Percentiles rank a stretch among this genome's conserved stretches.
Conservation (phyloP, 768 basidiomycete species). For the Macrolepiota dolichaula region DNA sequence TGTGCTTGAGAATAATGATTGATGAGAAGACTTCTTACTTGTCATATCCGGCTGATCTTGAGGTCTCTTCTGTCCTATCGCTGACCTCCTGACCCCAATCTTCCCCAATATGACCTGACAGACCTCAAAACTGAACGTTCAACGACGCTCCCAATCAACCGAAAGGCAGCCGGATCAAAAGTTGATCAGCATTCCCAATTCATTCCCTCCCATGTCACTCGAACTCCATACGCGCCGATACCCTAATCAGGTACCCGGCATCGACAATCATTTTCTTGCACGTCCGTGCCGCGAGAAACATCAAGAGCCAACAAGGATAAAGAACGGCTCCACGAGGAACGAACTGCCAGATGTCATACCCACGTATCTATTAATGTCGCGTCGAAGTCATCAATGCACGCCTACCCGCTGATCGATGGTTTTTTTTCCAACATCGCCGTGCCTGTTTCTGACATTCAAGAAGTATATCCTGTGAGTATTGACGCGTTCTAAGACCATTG, state of each 20-base stretch:
- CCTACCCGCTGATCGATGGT: background rate
- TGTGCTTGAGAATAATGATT: too few species aligned
- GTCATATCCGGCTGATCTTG: too few species aligned
- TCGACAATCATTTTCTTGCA: background rate
- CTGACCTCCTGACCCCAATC: background rate
- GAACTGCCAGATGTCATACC: slow-evolving; percentile 3
- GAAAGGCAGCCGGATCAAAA: background rate
- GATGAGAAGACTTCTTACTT: too few species aligned
- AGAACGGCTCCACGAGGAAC: background rate
- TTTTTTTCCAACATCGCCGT: background rate
- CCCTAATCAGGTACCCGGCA: background rate
- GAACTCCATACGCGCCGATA: background rate
- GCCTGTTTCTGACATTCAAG: background rate
- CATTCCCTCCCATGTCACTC: background rate
- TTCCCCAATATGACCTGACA: background rate
- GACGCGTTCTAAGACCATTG: background rate
- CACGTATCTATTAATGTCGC: background rate
- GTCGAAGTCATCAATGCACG: background rate
- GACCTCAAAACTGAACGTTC: background rate
- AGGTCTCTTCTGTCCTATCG: too few species aligned
- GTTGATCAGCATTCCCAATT: background rate
- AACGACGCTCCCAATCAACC: background rate
- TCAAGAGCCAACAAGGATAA: background rate
- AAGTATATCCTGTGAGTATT: background rate
- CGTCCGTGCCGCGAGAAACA: background rate